phyloP scores from a whole-genome alignment of 495 filamentous ascomycete genomes.

The Aspergillus ostianus region DNA sequence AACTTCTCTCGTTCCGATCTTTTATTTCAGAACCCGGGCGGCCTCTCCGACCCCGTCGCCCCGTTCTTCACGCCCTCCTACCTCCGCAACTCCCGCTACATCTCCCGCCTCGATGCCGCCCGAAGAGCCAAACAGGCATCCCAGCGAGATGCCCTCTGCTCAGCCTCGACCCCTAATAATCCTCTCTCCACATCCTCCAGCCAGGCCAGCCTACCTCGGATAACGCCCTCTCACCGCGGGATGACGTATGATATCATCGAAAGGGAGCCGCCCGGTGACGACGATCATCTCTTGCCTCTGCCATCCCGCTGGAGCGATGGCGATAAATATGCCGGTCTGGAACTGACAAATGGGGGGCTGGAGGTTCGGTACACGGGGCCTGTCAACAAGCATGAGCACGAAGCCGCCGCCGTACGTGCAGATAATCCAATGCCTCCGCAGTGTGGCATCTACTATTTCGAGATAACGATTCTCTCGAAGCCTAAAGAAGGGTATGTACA shows the following conservation, averaged over 20 bases:
- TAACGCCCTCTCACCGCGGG: slow-evolving; percentile 72
- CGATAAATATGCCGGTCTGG: slow-evolving; percentile 72
- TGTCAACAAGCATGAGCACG: slow-evolving; percentile 67
- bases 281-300: slow-evolving; percentile 61
- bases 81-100: slow-evolving; percentile 72
- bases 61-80: slow-evolving; percentile 79
- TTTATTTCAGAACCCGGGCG: slow-evolving; percentile 27
- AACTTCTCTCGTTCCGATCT: slow-evolving; percentile 39
- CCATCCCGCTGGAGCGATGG: slow-evolving; percentile 79
- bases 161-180: slow-evolving; percentile 30
- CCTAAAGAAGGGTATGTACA: slow-evolving; percentile 80
- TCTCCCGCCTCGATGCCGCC: slow-evolving; percentile 68
- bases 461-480: slow-evolving; percentile 81
- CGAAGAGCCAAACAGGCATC: slow-evolving; percentile 61
- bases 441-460: slow-evolving; percentile 95
- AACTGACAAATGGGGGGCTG: slow-evolving; percentile 69
- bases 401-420: slow-evolving; percentile 79
- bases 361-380: slow-evolving; percentile 74
- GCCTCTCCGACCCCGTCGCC: slow-evolving; percentile 25
- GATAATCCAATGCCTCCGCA: slow-evolving; percentile 89
- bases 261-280: slow-evolving; percentile 57
- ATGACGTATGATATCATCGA: slow-evolving; percentile 87
- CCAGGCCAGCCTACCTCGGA: slow-evolving; percentile 62
- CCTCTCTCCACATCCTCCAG: slow-evolving; percentile 63
- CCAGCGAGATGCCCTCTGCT: slow-evolving; percentile 41